phyloP scores from a whole-genome alignment of 2,329 filamentous ascomycete genomes.

The Berkeleyomyces basicola region DNA sequence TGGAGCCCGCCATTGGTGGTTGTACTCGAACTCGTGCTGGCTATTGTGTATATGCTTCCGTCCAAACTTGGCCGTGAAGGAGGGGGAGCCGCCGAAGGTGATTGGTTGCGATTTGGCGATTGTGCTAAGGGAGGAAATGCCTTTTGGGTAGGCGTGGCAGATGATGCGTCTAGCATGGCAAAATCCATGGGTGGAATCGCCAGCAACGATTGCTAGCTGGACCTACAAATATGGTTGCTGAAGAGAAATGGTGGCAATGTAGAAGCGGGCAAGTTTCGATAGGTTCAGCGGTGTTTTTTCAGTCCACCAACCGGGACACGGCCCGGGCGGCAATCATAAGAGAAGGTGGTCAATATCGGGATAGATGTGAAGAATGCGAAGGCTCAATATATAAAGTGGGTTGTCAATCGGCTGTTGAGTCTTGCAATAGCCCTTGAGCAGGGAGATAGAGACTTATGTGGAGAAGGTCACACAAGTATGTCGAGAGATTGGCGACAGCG shows the following conservation, averaged over 20 bases:
- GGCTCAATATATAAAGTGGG: neutral
- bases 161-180: conserved; percentile 34
- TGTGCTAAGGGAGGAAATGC: conserved; percentile 22
- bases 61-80: conserved; percentile 12
- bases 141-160: conserved; percentile 38
- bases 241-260: neutral
- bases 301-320: conserved; percentile 14
- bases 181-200: neutral
- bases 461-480: neutral
- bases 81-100: conserved; percentile 25
- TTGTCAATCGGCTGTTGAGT: neutral
- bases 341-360: conserved; percentile 4
- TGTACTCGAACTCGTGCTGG: conserved; percentile 27
- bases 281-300: conserved; percentile 7
- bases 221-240: neutral
- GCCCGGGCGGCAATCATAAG: conserved; percentile 14
- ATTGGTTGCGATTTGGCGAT: conserved; percentile 17
- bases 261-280: neutral
- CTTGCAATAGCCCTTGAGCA: neutral
- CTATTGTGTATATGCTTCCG: conserved; percentile 39
- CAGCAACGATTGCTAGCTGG: neutral
- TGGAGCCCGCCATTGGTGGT: conserved; percentile 20
- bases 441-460: neutral
- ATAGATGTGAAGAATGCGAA: neutral
- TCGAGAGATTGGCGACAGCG: neutral